Percentiles rank a stretch among this genome's conserved stretches.
phyloP scores from a whole-genome alignment of 2,329 filamentous ascomycete genomes.

The Penicillium sp. region DNA sequence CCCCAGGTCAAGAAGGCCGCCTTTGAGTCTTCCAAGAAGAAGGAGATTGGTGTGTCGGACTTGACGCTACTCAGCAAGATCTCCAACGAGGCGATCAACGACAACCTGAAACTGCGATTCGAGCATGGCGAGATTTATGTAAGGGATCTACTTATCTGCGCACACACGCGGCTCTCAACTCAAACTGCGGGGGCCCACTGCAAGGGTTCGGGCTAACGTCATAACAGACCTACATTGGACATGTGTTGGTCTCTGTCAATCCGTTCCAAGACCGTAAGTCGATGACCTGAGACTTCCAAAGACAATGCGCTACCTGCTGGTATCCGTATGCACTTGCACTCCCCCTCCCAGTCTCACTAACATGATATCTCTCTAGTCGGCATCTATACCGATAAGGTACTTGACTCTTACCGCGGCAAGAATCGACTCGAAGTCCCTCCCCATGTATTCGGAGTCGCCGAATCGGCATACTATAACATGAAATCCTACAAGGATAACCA shows the following conservation, averaged over 20 bases:
- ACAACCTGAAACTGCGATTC: constrained; percentile 97
- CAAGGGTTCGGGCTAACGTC: constrained; percentile 9
- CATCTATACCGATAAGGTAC: constrained; percentile 93
- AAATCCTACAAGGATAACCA: constrained; percentile 99
- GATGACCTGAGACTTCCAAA: neutral
- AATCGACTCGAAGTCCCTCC: constrained; percentile 92
- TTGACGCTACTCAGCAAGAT: constrained; percentile 97
- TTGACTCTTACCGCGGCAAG: constrained; percentile 94
- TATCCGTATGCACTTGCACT: neutral
- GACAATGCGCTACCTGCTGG: neutral
- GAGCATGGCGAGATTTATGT: constrained; percentile 96
- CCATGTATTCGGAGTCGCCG: constrained; percentile 96
- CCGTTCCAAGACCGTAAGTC: constrained; percentile 83
- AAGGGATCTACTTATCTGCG: constrained; percentile 35
- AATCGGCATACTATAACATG: constrained; percentile 99
- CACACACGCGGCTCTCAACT: neutral
- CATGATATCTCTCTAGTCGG: constrained; percentile 61
- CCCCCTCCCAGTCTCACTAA: constrained; percentile 39
- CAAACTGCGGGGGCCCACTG: neutral
- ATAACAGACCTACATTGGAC: constrained; percentile 88
- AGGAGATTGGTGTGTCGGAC: constrained; percentile 98
- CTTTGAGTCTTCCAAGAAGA: constrained; percentile 97
- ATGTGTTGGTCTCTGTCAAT: constrained; percentile 98
- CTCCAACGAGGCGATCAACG: constrained; percentile 98
- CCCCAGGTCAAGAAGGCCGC: constrained; percentile 90